Evolutionary conservation across 768 basidiomycete genomes (phyloP), one percentile per base, ranked within the genome.

Genomic region (Agaricus blazei): DNA sequence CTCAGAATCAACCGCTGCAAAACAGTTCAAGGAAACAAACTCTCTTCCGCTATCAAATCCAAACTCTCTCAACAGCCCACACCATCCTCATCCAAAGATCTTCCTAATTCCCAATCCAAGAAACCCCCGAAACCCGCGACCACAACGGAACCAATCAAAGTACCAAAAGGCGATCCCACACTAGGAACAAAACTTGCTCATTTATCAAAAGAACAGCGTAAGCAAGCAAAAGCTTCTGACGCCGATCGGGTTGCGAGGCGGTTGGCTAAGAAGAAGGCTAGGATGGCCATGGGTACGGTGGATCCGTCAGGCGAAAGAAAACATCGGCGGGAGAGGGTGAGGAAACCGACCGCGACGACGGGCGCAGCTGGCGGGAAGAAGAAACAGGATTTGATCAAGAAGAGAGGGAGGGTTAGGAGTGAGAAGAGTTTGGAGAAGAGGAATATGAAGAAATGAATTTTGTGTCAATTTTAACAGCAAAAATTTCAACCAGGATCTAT

Each of bases 1-100:
- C 77, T 98, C 3, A 87, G 96, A 23, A 84, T 98, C 3, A 90
- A 98, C 65, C 83, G 90, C 37, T 98, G 93, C 75, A 96, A 93
- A 68, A 84, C 83, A n/a, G 49, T 83, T 24, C 73, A 81, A 19
- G 75, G 81, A 23, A 64, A 58, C 1, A 63, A 65, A 44, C 61
- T 62, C 41, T 60, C 62, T 51, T 44, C 48, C 42, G 54, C 58
- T 24, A 36, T 61, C 58, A 59, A 68, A 60, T 31, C 37, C 68
- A 65, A 58, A 54, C 58, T 45, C 56, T 29, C 24, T 51, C 56
- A 28, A 47, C 53, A 28, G 47, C 36, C 48, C 47, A 43, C 11
- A 38, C 51, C 38, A 44, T 24, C 9, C 52, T 47, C 44, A 41
- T 59, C 24, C 52, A 54, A 56, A 51, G 44, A 50, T 31, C 57